A percentile compares a stretch with the other conserved stretches of the same genome.
phyloP scores from a whole-genome alignment of 75 land plant species.

The Selaginella moellendorffii region DNA sequence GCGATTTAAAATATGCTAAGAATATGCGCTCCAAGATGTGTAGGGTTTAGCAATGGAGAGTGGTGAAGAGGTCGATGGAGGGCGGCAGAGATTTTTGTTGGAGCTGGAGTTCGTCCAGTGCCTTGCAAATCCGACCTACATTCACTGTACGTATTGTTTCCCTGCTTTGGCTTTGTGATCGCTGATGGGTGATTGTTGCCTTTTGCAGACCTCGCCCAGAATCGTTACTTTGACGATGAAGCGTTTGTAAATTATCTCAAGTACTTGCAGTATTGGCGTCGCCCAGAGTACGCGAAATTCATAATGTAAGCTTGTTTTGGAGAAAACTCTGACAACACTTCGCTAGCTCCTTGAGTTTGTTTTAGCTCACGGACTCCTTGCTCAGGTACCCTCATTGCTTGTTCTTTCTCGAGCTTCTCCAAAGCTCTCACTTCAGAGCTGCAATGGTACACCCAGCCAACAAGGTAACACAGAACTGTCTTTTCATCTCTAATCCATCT shows the following conservation, averaged over 20 bases:
- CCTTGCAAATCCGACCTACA: constrained; percentile 81
- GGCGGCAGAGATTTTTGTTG: constrained; percentile 65
- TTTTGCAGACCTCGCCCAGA: constrained; percentile 70
- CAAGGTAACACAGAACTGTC: too few species aligned
- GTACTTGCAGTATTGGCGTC: constrained; percentile 87
- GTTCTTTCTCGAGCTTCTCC: constrained; percentile 84
- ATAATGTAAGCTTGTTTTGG: constrained; percentile 69
- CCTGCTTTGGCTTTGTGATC: neutral
- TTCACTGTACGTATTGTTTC: constrained; percentile 42
- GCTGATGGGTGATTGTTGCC: neutral
- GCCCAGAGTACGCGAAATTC: constrained; percentile 74
- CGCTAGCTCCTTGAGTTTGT: neutral
- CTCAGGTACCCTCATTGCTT: constrained; percentile 68
- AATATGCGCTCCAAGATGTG: too few species aligned
- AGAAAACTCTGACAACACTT: neutral
- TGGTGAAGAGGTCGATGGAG: too few species aligned
- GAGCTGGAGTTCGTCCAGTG: constrained; percentile 88
- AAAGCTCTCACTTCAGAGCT: constrained; percentile 71
- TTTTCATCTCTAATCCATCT: too few species aligned
- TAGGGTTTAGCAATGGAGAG: too few species aligned
- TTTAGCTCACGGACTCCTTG: too few species aligned
- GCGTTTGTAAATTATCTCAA: constrained; percentile 93
- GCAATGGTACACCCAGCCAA: constrained; percentile 94
- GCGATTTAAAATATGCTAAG: too few species aligned
- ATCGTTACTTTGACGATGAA: constrained; percentile 95